Conservation (phyloP, 2,329 filamentous ascomycete genomes). For the Cyclaneusma minus region DNA sequence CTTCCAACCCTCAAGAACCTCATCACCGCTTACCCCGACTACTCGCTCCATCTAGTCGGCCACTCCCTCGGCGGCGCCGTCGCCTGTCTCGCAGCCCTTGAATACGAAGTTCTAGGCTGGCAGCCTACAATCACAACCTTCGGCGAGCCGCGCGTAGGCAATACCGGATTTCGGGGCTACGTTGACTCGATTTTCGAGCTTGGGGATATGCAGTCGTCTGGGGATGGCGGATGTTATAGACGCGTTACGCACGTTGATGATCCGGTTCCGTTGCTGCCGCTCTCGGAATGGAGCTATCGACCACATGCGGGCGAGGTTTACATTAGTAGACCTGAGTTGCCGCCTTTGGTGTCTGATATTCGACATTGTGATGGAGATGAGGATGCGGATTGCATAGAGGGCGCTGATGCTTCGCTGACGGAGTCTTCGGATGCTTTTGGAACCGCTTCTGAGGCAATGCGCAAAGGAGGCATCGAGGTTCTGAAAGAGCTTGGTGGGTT, state of each 20-base stretch:
- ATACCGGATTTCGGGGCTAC: constrained; percentile 36
- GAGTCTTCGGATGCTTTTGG: too few relatives aligned
- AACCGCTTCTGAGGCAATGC: too few relatives aligned
- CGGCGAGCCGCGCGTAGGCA: constrained; percentile 64
- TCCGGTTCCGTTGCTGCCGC: constrained; percentile 74
- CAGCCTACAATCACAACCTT: constrained; percentile 73
- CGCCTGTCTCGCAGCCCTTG: constrained; percentile 71
- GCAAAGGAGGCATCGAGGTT: too few relatives aligned
- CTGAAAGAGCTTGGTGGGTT: too few relatives aligned
- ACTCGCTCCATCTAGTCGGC: constrained; percentile 64
- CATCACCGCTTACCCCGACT: constrained; percentile 46
- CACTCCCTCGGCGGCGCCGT: constrained; percentile 89
- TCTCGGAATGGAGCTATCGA: constrained; percentile 75
- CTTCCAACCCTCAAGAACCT: constrained; percentile 49
- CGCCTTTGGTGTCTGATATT: constrained; percentile 56
- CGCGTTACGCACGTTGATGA: constrained; percentile 78
- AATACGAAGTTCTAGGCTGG: constrained; percentile 63
- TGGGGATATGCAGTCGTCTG: not conserved
- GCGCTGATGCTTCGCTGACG: constrained; percentile 21
- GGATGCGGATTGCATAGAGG: constrained; percentile 57
- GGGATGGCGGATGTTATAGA: constrained; percentile 33
- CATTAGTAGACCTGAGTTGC: constrained; percentile 56
- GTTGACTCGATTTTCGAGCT: constrained; percentile 33
- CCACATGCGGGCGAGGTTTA: constrained; percentile 80
- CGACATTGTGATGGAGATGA: constrained; percentile 53